These are phyloP conservation scores for Salix arbutifolia DNA, from an alignment of 345 rosid genomes.

Conservation along the genomic window DNA sequence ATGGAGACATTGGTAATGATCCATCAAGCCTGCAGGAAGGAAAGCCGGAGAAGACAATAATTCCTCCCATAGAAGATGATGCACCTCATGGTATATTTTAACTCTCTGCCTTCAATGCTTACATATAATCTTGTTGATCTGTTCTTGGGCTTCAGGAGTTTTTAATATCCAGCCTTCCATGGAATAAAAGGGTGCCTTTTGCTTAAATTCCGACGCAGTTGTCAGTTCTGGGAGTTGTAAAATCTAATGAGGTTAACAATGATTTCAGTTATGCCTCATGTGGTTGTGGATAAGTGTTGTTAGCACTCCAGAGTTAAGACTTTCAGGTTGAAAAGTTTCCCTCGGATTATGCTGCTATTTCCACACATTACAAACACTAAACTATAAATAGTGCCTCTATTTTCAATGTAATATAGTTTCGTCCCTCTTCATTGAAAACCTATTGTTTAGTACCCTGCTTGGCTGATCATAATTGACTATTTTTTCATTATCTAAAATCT, in stretches of 20 bases:
- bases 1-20: slow-evolving; percentile 43
- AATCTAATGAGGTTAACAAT: not conserved
- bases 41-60: slow-evolving; percentile 30
- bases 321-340: too few relatives aligned
- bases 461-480: too few relatives aligned
- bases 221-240: not conserved
- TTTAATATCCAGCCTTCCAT: not conserved
- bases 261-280: not conserved
- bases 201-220: not conserved
- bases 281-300: too few relatives aligned
- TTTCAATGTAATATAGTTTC: too few relatives aligned
- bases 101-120: slow-evolving; percentile 1
- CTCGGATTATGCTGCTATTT: too few relatives aligned
- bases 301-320: too few relatives aligned
- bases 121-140: not conserved
- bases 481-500: too few relatives aligned
- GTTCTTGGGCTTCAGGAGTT: too few relatives aligned
- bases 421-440: too few relatives aligned
- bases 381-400: too few relatives aligned
- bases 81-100: slow-evolving; percentile 39
- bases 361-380: too few relatives aligned
- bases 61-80: slow-evolving; percentile 28
- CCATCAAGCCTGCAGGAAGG: slow-evolving; percentile 37
- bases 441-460: too few relatives aligned
- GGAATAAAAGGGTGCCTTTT: not conserved